Conservation (phyloP, 495 filamentous ascomycete species). For the Aspergillus egyptiacus region DNA sequence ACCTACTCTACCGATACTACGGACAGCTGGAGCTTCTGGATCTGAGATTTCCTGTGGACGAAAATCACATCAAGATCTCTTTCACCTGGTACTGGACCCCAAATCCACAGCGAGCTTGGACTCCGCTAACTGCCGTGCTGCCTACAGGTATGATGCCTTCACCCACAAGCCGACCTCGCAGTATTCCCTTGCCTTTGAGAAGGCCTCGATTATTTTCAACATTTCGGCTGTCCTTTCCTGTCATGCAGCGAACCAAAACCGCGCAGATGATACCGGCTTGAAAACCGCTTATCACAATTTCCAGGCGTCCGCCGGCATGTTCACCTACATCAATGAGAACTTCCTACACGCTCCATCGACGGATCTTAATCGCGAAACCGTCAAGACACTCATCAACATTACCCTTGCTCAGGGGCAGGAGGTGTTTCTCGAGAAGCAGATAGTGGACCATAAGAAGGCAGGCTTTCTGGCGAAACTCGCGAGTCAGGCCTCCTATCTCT, state of each 20-base stretch:
- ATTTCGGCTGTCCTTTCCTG: slow-evolving; percentile 96
- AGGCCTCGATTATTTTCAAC: slow-evolving; percentile 99
- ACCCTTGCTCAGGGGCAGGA: slow-evolving; percentile 96
- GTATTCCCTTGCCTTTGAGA: slow-evolving; percentile 95
- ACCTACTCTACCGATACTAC: slow-evolving; percentile 95
- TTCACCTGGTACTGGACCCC: slow-evolving; percentile 76
- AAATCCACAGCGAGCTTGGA: background rate
- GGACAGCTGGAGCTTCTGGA: slow-evolving; percentile 93
- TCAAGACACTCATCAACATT: slow-evolving; percentile 87
- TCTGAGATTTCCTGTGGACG: slow-evolving; percentile 92
- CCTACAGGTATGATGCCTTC: slow-evolving; percentile 88
- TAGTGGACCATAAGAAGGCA: slow-evolving; percentile 86
- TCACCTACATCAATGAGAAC: slow-evolving; percentile 99
- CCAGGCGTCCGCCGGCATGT: slow-evolving; percentile 97
- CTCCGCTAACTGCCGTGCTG: slow-evolving; percentile 7
- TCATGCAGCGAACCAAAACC: slow-evolving; percentile 88
- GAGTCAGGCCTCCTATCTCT: slow-evolving; percentile 82
- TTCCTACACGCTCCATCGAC: slow-evolving; percentile 95
- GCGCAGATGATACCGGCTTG: slow-evolving; percentile 83
- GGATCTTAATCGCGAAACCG: slow-evolving; percentile 88
- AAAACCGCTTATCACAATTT: slow-evolving; percentile 98
- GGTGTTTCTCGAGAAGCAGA: slow-evolving; percentile 94
- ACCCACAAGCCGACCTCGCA: slow-evolving; percentile 94
- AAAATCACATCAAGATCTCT: slow-evolving; percentile 97
- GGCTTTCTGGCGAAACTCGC: slow-evolving; percentile 89